Conservation (phyloP, 495 filamentous ascomycete genomes). For the Chaetomium cochliodes region DNA sequence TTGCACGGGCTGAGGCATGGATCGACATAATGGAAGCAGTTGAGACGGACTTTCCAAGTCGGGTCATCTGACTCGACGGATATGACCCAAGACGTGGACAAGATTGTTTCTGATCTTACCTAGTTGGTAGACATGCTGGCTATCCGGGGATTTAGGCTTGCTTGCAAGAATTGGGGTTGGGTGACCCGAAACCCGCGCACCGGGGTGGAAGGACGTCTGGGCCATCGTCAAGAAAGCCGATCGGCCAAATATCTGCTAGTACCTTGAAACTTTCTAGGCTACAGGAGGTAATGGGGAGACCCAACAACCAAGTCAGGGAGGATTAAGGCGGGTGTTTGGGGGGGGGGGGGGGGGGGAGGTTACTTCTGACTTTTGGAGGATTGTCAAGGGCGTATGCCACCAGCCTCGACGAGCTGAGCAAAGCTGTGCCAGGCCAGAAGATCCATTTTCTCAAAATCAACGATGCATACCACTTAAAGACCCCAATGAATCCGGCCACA, state of each 20-base stretch:
- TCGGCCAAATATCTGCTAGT: constrained; percentile 67
- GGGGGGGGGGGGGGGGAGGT: too few relatives aligned
- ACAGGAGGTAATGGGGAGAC: constrained; percentile 72
- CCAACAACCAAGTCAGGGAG: constrained; percentile 65
- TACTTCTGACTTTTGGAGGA: constrained; percentile 37
- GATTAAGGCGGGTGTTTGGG: constrained; percentile 37
- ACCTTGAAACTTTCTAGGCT: constrained; percentile 81
- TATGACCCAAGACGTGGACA: constrained; percentile 48
- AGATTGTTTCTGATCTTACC: constrained; percentile 60
- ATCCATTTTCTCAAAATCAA: constrained; percentile 76
- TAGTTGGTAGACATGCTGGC: constrained; percentile 64
- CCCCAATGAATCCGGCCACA: constrained; percentile 46
- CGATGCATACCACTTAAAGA: constrained; percentile 67
- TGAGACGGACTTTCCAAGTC: constrained; percentile 76
- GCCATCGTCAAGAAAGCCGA: constrained; percentile 61
- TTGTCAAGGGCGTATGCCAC: constrained; percentile 51
- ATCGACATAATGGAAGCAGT: constrained; percentile 68
- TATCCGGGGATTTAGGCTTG: constrained; percentile 55
- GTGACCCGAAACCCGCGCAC: constrained; percentile 58
- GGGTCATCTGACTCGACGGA: constrained; percentile 66
- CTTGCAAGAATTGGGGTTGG: constrained; percentile 89
- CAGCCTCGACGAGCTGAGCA: constrained; percentile 55
- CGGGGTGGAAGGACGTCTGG: constrained; percentile 67
- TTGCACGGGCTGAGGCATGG: constrained; percentile 65
- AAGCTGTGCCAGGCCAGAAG: constrained; percentile 63